phyloP scores from a whole-genome alignment of 768 basidiomycete species.

The Pleurotus salmoneostramineus region DNA sequence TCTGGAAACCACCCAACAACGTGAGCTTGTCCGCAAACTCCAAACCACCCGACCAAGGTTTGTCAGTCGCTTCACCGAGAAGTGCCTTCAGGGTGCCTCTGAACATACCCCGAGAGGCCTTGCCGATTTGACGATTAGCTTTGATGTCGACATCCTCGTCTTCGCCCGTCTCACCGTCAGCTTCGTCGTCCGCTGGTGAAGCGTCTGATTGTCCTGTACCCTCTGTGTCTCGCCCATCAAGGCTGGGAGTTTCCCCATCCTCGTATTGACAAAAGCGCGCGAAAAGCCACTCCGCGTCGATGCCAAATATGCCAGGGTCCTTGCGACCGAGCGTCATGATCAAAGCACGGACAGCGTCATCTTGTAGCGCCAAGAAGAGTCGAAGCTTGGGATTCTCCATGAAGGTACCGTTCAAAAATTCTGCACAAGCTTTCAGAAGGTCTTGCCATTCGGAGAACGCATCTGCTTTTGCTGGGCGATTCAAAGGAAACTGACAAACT shows the following conservation, averaged over 20 bases:
- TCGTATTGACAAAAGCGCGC: not conserved
- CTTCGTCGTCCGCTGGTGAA: not conserved
- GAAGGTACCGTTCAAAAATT: not conserved
- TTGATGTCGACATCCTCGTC: not conserved
- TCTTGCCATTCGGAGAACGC: not conserved
- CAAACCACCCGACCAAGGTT: not conserved
- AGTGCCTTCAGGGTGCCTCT: not conserved
- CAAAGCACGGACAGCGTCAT: not conserved
- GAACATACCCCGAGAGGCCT: not conserved
- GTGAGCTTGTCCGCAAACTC: not conserved
- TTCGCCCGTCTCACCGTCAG: not conserved
- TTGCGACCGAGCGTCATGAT: not conserved
- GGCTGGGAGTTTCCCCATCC: not conserved
- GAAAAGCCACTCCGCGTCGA: slow-evolving; percentile 1
- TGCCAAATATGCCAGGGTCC: not conserved
- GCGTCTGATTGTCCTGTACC: no score
- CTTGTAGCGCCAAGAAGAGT: not conserved
- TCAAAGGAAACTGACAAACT: not conserved
- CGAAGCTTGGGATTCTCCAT: not conserved
- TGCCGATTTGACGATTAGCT: not conserved
- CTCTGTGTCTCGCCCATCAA: not conserved
- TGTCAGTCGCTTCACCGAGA: not conserved
- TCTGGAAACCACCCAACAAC: not conserved
- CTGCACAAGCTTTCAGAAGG: not conserved
- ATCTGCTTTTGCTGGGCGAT: not conserved